Evolutionary conservation across 345 rosid species (phyloP), one percentile per base, ranked within the genome.

Genomic region (Chamaenerion angustifolium): DNA sequence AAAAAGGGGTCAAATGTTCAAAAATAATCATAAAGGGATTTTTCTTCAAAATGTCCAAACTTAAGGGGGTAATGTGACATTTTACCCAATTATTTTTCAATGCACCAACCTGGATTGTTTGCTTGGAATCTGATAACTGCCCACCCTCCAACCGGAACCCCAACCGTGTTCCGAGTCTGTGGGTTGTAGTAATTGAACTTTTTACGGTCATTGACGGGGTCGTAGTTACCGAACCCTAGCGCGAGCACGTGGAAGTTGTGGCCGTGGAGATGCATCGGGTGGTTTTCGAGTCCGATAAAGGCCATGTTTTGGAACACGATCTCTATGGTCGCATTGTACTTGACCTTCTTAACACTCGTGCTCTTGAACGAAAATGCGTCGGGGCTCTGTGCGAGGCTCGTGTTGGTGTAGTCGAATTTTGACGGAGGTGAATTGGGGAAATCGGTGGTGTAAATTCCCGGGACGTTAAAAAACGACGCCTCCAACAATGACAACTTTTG

Each of bases 221-320:
- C 59, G 54, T 65, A 92, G 51, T 82, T 87, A 21, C 98, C 98
- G 48, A 92, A 92, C 12, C 93, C 98, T 64, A 84, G 96, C 54
- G 87, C 95, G 65, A 92, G 2, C 0, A 92, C 84, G 46, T 84
- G 78, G 60, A 92, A 92, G 59, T 92, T 72, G 43, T 69, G 72
- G 1, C 98, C 93, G 23, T 92, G 98, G 10, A 92, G 19, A 40
- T 92, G 98, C 67, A 87, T 87, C 0, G 96, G 98, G 55, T 92
- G 98, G 58, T 54, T 83, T 77, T 92, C 98, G 0, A 61, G 52
- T 0, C 54, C 74, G 0, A 87, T 0, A 23, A 92, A 43, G 4
- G 85, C 83, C 0, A 87, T 86, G 76, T 92, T 74, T 52, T 92
- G 98, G 6, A 83, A 14, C 51, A 92, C 77, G 27, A 87, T 54